Evolutionary conservation across 2,329 filamentous ascomycete genomes (phyloP).

Genomic region (Fusarium albosuccineum): DNA sequence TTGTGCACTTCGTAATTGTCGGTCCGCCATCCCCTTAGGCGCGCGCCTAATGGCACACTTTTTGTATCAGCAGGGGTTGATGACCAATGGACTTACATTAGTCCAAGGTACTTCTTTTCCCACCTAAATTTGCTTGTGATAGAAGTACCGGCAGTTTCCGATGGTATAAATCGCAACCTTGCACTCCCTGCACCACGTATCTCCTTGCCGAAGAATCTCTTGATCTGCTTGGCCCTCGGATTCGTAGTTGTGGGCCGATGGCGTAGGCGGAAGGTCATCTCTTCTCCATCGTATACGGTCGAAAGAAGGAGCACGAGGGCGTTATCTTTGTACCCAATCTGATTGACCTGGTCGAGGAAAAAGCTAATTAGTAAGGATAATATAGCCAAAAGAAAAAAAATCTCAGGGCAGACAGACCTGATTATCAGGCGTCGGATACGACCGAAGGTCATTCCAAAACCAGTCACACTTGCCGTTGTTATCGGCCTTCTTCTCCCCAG

Average conservation of each 20-base stretch:
- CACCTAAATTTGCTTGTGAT: too few relatives aligned
- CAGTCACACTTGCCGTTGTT: not conserved
- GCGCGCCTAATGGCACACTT: too few relatives aligned
- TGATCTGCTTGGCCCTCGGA: not conserved
- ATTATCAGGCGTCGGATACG: not conserved
- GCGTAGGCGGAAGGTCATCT: not conserved
- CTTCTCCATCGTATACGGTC: slow-evolving; percentile 1
- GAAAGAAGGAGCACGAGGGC: slow-evolving; percentile 22
- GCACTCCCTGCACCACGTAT: too few relatives aligned
- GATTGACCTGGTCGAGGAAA: slow-evolving; percentile 10
- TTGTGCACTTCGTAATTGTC: not conserved
- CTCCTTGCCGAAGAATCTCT: not conserved
- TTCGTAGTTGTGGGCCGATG: not conserved
- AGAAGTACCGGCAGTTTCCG: too few relatives aligned
- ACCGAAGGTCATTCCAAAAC: not conserved
- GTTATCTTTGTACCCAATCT: slow-evolving; percentile 33
- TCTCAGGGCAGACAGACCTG: not conserved
- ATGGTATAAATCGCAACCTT: too few relatives aligned
- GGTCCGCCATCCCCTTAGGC: not conserved
- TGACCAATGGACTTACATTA: too few relatives aligned
- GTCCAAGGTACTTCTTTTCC: too few relatives aligned
- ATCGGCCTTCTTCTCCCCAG: slow-evolving; percentile 9
- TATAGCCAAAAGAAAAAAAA: too few relatives aligned
- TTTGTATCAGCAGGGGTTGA: too few relatives aligned
- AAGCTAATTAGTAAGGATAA: slow-evolving; percentile 13